Evolutionary conservation across 768 basidiomycete genomes (phyloP).

Genomic region (Lactarius sp.): DNA sequence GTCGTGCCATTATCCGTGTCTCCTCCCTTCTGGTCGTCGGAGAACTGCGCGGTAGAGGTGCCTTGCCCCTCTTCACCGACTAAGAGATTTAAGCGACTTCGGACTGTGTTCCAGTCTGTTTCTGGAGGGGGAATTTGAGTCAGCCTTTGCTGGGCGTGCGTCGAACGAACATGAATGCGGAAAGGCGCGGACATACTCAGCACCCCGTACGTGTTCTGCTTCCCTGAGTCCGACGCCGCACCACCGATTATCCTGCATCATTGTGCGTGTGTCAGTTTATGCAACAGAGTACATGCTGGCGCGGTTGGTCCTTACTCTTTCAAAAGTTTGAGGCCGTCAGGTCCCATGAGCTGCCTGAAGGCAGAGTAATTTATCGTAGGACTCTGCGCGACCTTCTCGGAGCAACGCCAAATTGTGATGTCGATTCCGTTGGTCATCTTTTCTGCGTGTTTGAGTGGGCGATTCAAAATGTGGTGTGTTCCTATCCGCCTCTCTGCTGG

Average conservation of each 20-base stretch:
- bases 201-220: background rate
- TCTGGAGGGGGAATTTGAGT: background rate
- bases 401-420: background rate
- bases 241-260: background rate
- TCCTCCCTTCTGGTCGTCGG: background rate
- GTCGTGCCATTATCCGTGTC: background rate
- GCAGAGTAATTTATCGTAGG: background rate
- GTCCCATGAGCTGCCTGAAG: constrained; percentile 1
- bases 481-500: background rate
- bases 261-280: background rate
- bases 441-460: background rate
- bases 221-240: background rate
- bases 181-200: background rate
- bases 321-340: background rate
- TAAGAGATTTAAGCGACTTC: background rate
- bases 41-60: background rate
- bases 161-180: background rate
- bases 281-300: background rate
- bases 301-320: background rate
- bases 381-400: background rate
- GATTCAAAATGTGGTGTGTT: background rate
- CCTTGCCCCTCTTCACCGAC: background rate
- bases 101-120: background rate
- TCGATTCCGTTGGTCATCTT: background rate
- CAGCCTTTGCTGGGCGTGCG: no score